Evolutionary conservation across 1,284 basidiomycete genomes (phyloP).

Genomic region (Moesziomyces sp.): DNA sequence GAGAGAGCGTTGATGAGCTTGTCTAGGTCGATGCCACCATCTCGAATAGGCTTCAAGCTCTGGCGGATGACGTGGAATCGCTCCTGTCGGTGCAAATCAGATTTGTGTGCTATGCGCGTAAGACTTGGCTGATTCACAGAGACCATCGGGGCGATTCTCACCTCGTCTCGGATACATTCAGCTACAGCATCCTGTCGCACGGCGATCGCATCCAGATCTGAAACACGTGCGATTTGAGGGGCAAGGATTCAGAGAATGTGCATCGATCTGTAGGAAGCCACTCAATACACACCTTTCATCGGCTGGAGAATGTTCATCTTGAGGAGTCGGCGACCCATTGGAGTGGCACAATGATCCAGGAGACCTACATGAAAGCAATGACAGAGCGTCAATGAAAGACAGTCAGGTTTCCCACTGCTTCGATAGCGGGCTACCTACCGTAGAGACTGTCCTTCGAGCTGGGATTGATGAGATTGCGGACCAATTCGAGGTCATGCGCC

Average conservation of each 20-base stretch:
- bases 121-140: not conserved
- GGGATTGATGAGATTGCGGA: slow-evolving; percentile 66
- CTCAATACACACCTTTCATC: slow-evolving; percentile 72
- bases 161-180: slow-evolving; percentile 79
- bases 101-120: too few species aligned
- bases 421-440: slow-evolving; percentile 13
- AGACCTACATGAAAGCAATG: slow-evolving; percentile 43
- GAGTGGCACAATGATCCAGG: slow-evolving; percentile 84
- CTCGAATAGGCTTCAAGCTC: slow-evolving; percentile 75
- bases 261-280: too few species aligned
- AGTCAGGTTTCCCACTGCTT: not conserved
- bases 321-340: slow-evolving; percentile 84
- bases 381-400: not conserved
- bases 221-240: not conserved
- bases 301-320: slow-evolving; percentile 86
- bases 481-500: slow-evolving; percentile 85
- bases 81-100: slow-evolving; percentile 67
- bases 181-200: slow-evolving; percentile 74
- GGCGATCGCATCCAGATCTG: slow-evolving; percentile 77
- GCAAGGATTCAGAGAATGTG: too few species aligned
- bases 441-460: slow-evolving; percentile 43
- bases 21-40: slow-evolving; percentile 81
- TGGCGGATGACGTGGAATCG: slow-evolving; percentile 77
- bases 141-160: slow-evolving; percentile 4
- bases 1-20: slow-evolving; percentile 75